Evolutionary conservation across 345 rosid species (phyloP).

Genomic region (Trapa bicornis): DNA sequence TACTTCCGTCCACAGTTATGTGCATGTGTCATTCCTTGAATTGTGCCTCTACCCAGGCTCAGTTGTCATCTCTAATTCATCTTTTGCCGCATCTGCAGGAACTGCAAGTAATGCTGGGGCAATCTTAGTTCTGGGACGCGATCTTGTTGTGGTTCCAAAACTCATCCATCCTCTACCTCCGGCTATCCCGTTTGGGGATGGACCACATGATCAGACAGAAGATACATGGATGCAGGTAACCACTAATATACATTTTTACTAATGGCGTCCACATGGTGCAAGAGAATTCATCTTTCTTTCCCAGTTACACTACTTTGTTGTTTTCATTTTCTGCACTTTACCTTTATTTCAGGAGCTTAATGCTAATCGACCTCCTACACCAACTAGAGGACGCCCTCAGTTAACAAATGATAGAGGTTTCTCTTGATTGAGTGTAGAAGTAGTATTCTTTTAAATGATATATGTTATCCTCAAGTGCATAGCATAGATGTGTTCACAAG

Average conservation of each 20-base stretch:
- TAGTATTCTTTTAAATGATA: background rate
- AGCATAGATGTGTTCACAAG: background rate
- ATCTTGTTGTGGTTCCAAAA: constrained; percentile 94
- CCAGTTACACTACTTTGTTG: background rate
- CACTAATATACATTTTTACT: background rate
- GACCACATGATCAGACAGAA: constrained; percentile 76
- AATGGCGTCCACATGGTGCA: background rate
- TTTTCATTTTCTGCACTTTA: background rate
- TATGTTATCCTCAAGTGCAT: background rate
- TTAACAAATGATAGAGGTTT: constrained; percentile 63
- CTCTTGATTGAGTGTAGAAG: constrained; percentile 79
- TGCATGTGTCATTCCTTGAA: background rate
- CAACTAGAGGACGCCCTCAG: constrained; percentile 93
- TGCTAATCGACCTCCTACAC: constrained; percentile 91
- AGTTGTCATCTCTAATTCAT: constrained; percentile 1
- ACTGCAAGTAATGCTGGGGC: constrained; percentile 99
- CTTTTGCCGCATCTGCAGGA: constrained; percentile 30
- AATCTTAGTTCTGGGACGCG: constrained; percentile 94
- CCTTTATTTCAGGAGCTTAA: constrained; percentile 58
- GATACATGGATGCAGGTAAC: constrained; percentile 99
- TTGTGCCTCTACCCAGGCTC: background rate
- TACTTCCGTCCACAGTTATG: background rate
- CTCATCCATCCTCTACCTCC: constrained; percentile 97
- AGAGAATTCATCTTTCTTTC: background rate
- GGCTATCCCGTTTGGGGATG: constrained; percentile 70